These are phyloP conservation scores for Pseudopithomyces chartarum DNA, from an alignment of 2,329 filamentous ascomycete genomes.

Conservation along the genomic window DNA sequence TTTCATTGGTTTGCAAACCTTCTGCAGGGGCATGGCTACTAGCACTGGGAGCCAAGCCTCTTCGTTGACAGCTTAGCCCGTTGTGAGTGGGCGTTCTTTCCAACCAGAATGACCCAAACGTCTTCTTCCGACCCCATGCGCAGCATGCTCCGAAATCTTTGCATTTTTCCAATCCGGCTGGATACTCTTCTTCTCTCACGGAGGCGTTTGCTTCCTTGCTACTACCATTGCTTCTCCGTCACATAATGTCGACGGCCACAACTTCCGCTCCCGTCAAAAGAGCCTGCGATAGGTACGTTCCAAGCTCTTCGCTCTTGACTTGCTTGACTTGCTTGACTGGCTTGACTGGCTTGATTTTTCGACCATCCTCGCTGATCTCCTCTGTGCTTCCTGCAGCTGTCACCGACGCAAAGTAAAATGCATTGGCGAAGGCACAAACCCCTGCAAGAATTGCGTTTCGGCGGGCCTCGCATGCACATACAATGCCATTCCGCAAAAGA, in stretches of 20 bases:
- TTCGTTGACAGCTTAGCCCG: slow-evolving; percentile 39
- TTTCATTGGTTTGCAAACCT: slow-evolving; percentile 26
- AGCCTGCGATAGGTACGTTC: slow-evolving; percentile 49
- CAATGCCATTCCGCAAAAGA: slow-evolving; percentile 67
- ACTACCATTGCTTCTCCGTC: slow-evolving; percentile 22
- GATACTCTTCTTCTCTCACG: slow-evolving; percentile 26
- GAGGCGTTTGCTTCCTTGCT: slow-evolving; percentile 28
- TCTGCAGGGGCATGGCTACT: slow-evolving; percentile 26
- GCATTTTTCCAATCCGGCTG: slow-evolving; percentile 33
- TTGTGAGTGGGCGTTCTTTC: slow-evolving; percentile 35
- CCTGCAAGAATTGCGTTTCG: slow-evolving; percentile 66
- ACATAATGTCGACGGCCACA: slow-evolving; percentile 38
- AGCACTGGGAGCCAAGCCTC: slow-evolving; percentile 38
- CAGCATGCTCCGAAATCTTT: slow-evolving; percentile 35
- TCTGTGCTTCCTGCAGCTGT: slow-evolving; percentile 40
- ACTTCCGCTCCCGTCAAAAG: slow-evolving; percentile 46
- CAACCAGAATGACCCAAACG: slow-evolving; percentile 42
- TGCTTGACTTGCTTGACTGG: too few species aligned
- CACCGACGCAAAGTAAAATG: slow-evolving; percentile 58
- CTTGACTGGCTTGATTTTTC: too few species aligned
- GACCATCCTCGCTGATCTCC: slow-evolving; percentile 19
- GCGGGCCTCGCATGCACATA: slow-evolving; percentile 67
- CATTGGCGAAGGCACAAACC: slow-evolving; percentile 55
- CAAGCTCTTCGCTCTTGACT: slow-evolving; percentile 10
- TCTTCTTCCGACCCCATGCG: slow-evolving; percentile 29